Percentiles rank a stretch among this genome's conserved stretches.
These are phyloP conservation scores for Blumeria hordei DNA, from an alignment of 2,329 filamentous ascomycete species.

Conservation along the genomic window DNA sequence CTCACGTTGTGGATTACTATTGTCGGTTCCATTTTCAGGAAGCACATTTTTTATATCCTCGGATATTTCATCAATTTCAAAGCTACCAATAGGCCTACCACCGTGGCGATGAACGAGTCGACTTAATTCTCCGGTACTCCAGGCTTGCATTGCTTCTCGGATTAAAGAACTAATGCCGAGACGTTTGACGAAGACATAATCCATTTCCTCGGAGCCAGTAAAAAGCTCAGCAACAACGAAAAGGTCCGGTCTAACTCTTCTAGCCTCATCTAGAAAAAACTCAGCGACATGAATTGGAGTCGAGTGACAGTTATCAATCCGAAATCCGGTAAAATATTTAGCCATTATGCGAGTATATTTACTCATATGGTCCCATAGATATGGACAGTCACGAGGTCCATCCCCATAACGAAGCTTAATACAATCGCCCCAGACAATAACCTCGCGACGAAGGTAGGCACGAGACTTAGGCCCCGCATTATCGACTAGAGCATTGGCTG, in stretches of 20 bases:
- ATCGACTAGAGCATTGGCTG: conserved; percentile 78
- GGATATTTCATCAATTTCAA: conserved; percentile 73
- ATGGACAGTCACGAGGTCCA: conserved; percentile 65
- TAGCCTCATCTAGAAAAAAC: conserved; percentile 83
- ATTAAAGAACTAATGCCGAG: conserved; percentile 81
- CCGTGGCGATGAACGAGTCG: conserved; percentile 82
- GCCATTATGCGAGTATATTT: conserved; percentile 79
- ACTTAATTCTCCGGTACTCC: conserved; percentile 84
- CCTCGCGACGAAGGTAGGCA: conserved; percentile 85
- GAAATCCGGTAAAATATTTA: conserved; percentile 83
- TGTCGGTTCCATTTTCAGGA: conserved; percentile 12
- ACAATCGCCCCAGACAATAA: conserved; percentile 97
- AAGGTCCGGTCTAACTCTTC: conserved; percentile 62
- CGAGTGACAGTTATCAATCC: conserved; percentile 95
- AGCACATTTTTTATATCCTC: conserved; percentile 25
- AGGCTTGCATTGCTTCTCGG: conserved; percentile 93
- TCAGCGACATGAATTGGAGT: conserved; percentile 88
- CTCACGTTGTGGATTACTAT: conserved; percentile 14
- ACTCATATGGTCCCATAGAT: conserved; percentile 88
- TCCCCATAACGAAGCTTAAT: conserved; percentile 85
- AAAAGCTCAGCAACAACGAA: conserved; percentile 92
- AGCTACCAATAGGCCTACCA: conserved; percentile 85
- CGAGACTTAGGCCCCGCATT: conserved; percentile 75
- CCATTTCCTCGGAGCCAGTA: conserved; percentile 82
- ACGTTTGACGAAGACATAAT: conserved; percentile 85